Evolutionary conservation across 1,139 yeast species (phyloP).

Genomic region (Geotrichum fermentans): DNA sequence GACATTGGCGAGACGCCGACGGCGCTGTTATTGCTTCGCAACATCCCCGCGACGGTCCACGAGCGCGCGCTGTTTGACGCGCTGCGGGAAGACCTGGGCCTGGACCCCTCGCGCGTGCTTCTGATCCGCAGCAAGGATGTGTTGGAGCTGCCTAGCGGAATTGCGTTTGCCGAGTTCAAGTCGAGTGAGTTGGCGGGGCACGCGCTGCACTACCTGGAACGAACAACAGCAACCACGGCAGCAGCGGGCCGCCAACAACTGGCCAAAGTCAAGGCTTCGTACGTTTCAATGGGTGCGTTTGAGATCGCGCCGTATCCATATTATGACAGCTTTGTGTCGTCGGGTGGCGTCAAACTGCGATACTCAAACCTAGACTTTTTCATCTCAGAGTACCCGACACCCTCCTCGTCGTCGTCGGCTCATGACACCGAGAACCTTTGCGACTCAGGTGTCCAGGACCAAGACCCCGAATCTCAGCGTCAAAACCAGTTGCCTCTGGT

Average conservation of each 20-base stretch:
- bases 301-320: constrained; percentile 15
- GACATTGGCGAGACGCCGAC: constrained; percentile 18
- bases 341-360: constrained; percentile 16
- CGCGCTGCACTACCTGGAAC: constrained; percentile 7
- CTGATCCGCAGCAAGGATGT: constrained; percentile 10
- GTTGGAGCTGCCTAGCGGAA: constrained; percentile 13
- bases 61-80: constrained; percentile 2
- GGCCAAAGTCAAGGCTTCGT: constrained; percentile 9
- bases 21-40: constrained; percentile 14
- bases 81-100: neutral
- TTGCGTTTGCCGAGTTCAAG: constrained; percentile 19
- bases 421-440: too few species aligned
- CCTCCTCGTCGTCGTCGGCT: too few species aligned
- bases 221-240: neutral
- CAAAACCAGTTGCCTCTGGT: neutral
- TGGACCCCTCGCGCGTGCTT: constrained; percentile 7
- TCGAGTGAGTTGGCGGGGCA: constrained; percentile 8
- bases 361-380: constrained; percentile 12
- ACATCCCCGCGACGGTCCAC: neutral
- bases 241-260: neutral
- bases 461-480: neutral
- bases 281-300: constrained; percentile 19
- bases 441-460: too few species aligned
- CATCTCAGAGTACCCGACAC: constrained; percentile 16
- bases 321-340: constrained; percentile 10